Evolutionary conservation across 306 rosid genomes (phyloP).

Genomic region (Rubus idaeus): DNA sequence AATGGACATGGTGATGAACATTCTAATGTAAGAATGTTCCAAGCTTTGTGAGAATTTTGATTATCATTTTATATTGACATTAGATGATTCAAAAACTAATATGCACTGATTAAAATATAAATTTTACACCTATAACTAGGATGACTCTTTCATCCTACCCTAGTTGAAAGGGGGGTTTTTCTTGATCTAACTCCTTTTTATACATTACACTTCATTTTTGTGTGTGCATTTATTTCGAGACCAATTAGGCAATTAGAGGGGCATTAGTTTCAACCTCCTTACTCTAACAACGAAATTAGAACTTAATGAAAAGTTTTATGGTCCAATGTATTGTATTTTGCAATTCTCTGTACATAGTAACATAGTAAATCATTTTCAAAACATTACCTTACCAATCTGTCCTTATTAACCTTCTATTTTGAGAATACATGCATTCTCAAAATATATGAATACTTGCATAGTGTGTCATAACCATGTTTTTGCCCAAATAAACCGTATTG

Average conservation of each 20-base stretch:
- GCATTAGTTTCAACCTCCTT: background rate
- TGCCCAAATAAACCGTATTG: background rate
- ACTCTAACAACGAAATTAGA: background rate
- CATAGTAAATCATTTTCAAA: background rate
- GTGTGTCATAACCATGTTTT: background rate
- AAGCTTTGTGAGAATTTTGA: conserved; percentile 8
- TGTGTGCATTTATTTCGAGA: background rate
- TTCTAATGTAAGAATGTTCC: conserved; percentile 30
- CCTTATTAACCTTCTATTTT: background rate
- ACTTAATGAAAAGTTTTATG: background rate
- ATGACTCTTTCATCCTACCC: background rate
- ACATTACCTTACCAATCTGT: background rate
- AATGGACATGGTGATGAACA: background rate
- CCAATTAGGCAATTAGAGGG: background rate
- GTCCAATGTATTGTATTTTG: background rate
- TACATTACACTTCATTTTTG: background rate
- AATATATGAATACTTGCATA: background rate
- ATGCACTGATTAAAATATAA: background rate
- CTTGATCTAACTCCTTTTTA: background rate
- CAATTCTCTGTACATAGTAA: background rate
- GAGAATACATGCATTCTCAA: background rate
- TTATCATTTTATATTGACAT: background rate
- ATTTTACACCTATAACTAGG: background rate
- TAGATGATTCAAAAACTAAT: background rate
- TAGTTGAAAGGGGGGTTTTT: background rate